Percentiles rank a stretch among this genome's conserved stretches.
phyloP scores from a whole-genome alignment of 2,329 filamentous ascomycete genomes.

The Paramyrothecium sp. region DNA sequence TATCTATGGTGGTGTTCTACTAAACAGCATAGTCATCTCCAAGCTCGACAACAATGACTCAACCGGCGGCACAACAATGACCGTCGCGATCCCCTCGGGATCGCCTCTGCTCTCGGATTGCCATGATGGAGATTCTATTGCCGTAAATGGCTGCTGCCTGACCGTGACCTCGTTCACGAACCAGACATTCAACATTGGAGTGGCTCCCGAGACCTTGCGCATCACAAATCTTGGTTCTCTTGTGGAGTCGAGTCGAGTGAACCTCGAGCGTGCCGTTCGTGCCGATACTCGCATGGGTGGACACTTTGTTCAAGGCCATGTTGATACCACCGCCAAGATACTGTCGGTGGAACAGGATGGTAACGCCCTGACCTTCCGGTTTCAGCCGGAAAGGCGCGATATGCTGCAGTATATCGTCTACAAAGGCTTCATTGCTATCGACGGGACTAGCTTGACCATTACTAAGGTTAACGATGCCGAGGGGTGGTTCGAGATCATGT shows the following conservation, averaged over 20 bases:
- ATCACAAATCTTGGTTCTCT: conserved; percentile 90
- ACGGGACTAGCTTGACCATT: conserved; percentile 91
- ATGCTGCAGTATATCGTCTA: conserved; percentile 88
- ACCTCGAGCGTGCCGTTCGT: conserved; percentile 90
- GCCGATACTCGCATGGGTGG: conserved; percentile 95
- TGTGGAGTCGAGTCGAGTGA: conserved; percentile 66
- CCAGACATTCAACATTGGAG: conserved; percentile 79
- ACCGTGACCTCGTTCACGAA: conserved; percentile 68
- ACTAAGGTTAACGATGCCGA: conserved; percentile 78
- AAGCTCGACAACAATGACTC: conserved; percentile 77
- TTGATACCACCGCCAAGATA: conserved; percentile 84
- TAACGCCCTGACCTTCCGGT: conserved; percentile 84
- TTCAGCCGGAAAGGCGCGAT: conserved; percentile 66
- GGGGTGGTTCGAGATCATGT: conserved; percentile 93
- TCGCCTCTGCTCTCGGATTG: conserved; percentile 79
- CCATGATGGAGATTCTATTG: conserved; percentile 88
- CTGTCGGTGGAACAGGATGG: conserved; percentile 74
- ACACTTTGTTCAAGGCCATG: conserved; percentile 97
- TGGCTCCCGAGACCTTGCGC: conserved; percentile 92
- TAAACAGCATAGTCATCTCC: conserved; percentile 67
- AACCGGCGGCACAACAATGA: conserved; percentile 86
- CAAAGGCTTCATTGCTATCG: conserved; percentile 93
- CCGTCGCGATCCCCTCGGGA: conserved; percentile 67
- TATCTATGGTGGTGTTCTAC: conserved; percentile 13
- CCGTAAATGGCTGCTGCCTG: conserved; percentile 92